phyloP scores from a whole-genome alignment of 352 stramenopile genomes.

The Lagenidium giganteum region DNA sequence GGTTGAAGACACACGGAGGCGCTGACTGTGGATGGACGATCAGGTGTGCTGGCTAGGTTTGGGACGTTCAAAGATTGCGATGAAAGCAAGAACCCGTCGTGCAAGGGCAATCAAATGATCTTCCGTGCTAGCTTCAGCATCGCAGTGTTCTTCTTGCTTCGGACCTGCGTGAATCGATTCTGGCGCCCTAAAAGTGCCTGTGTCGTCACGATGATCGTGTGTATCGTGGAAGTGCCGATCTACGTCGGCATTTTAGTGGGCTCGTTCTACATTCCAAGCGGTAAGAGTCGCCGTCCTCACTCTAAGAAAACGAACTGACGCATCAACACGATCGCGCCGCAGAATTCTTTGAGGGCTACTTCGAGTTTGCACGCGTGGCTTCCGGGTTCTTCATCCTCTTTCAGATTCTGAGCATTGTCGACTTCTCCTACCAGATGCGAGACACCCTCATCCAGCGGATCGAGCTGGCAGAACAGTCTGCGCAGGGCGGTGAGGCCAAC shows the following conservation, averaged over 20 bases:
- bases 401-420: constrained; percentile 75
- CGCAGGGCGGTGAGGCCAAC: no score
- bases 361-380: constrained; percentile 39
- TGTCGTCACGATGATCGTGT: constrained; percentile 23
- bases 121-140: constrained; percentile 69
- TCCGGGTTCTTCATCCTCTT: constrained; percentile 78
- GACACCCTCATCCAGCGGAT: constrained; percentile 51
- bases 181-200: constrained; percentile 17
- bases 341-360: constrained; percentile 70
- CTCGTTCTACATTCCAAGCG: constrained; percentile 69
- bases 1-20: constrained; percentile 6
- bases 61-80: constrained; percentile 67
- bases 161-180: constrained; percentile 42
- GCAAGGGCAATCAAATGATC: constrained; percentile 63
- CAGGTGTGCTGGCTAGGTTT: constrained; percentile 31
- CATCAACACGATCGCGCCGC: background rate
- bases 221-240: constrained; percentile 36
- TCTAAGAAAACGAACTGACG: background rate
- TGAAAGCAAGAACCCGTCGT: constrained; percentile 26
- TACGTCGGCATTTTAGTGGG: constrained; percentile 48
- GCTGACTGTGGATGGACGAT: background rate
- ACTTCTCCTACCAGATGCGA: constrained; percentile 61
- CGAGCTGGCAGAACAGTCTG: no score
- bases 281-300: constrained; percentile 17
- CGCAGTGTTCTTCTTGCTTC: constrained; percentile 44